phyloP scores from a whole-genome alignment of 345 rosid species.

The Aegle marmelos region DNA sequence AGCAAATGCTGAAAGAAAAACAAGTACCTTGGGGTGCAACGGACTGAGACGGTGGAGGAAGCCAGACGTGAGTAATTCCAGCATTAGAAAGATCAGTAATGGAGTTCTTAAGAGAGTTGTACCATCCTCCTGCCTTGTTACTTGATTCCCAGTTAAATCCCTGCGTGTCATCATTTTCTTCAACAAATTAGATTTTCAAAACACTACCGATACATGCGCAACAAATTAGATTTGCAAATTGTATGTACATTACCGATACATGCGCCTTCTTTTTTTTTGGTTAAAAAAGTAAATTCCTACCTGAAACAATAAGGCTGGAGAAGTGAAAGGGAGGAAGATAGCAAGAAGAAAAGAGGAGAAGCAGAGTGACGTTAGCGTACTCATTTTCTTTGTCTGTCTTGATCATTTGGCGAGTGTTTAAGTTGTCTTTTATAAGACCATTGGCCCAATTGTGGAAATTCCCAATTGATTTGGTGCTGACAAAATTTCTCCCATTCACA shows the following conservation, averaged over 20 bases:
- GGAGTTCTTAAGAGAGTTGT: slow-evolving; percentile 57
- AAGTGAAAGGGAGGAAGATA: slow-evolving; percentile 35
- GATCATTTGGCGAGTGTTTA: neutral
- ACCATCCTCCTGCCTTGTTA: slow-evolving; percentile 71
- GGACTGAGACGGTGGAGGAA: slow-evolving; percentile 93
- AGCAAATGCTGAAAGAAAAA: no score
- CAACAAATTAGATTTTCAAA: neutral
- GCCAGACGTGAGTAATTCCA: slow-evolving; percentile 88
- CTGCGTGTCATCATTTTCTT: slow-evolving; percentile 22
- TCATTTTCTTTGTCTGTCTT: slow-evolving; percentile 16
- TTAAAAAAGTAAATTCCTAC: slow-evolving; percentile 16
- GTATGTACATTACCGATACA: no score
- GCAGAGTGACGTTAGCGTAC: slow-evolving; percentile 5
- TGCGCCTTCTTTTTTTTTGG: no score
- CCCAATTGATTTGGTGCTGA: no score
- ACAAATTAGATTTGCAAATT: neutral
- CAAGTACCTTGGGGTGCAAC: slow-evolving; percentile 49
- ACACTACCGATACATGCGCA: no score
- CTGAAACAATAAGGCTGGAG: slow-evolving; percentile 60
- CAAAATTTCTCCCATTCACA: no score
- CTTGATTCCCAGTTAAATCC: slow-evolving; percentile 93
- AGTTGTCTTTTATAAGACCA: slow-evolving; percentile 12
- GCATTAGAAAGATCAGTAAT: slow-evolving; percentile 58
- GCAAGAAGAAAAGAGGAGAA: slow-evolving; percentile 32
- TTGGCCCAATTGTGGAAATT: no score